A percentile compares a stretch with the other conserved stretches of the same genome.
phyloP scores from a whole-genome alignment of 768 basidiomycete genomes.

The Lepiota venenata region DNA sequence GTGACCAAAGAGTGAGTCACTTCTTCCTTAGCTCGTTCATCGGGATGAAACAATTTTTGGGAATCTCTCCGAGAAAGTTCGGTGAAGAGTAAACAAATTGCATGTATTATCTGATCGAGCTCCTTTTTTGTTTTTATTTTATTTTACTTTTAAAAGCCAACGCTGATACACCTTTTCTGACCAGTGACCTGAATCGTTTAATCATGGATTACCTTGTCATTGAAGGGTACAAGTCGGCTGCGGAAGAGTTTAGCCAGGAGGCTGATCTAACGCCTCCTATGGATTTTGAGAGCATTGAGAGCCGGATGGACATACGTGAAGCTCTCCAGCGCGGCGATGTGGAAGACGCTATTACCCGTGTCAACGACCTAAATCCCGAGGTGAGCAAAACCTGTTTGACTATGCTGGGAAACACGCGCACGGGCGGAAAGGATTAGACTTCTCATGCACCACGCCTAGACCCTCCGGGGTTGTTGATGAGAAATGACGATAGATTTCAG shows the following conservation, averaged over 20 bases:
- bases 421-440: conserved; percentile 73
- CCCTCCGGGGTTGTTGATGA: conserved; percentile 80
- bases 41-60: conserved; percentile 81
- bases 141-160: conserved; percentile 13
- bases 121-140: conserved; percentile 22
- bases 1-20: conserved; percentile 86
- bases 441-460: conserved; percentile 99
- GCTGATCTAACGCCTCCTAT: conserved; percentile 73
- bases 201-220: conserved; percentile 98
- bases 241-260: conserved; percentile 91
- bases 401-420: conserved; percentile 14
- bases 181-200: conserved; percentile 89
- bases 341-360: conserved; percentile 90
- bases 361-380: conserved; percentile 96
- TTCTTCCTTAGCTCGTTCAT: conserved; percentile 12
- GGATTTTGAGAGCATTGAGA: conserved; percentile 91
- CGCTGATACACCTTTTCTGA: conserved; percentile 18
- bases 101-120: conserved; percentile 84
- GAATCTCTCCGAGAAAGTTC: conserved; percentile 94
- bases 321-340: conserved; percentile 93
- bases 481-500: conserved; percentile 82
- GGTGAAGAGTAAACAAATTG: conserved; percentile 69
- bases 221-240: conserved; percentile 95
- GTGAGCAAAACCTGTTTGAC: conserved; percentile 46
- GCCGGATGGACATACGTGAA: conserved; percentile 90